A percentile compares a stretch with the other conserved stretches of the same genome.
These are phyloP conservation scores for Hanseniaspora sp. DNA, from an alignment of 1,139 yeast species.

Conservation along the genomic window DNA sequence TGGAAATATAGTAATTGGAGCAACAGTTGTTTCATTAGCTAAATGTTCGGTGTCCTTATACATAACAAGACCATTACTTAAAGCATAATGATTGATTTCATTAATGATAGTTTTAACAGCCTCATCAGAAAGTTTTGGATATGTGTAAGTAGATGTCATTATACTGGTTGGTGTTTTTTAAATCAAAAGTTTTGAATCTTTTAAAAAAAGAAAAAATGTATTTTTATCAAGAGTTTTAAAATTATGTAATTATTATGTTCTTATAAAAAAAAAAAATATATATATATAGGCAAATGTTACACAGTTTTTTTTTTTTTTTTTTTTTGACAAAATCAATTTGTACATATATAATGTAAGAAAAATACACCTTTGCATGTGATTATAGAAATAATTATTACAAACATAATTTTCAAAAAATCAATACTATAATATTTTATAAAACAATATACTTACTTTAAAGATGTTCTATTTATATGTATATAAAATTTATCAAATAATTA, in stretches of 20 bases:
- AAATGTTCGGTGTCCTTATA: slow-evolving; percentile 40
- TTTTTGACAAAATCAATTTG: not conserved
- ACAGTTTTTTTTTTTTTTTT: no score
- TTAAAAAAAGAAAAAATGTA: no score
- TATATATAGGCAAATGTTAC: not conserved
- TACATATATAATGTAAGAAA: not conserved
- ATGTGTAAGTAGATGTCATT: slow-evolving; percentile 3
- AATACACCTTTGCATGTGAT: not conserved
- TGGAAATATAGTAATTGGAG: slow-evolving; percentile 84
- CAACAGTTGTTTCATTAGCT: slow-evolving; percentile 41
- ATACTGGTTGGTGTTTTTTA: not conserved
- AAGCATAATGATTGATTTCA: slow-evolving; percentile 60
- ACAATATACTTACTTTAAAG: no score
- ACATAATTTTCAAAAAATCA: no score
- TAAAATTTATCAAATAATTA: not conserved
- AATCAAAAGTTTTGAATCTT: not conserved
- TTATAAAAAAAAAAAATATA: no score
- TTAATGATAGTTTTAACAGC: slow-evolving; percentile 28
- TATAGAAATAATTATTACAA: no score
- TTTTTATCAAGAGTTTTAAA: no score
- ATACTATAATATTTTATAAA: no score
- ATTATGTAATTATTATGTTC: no score
- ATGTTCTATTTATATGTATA: not conserved
- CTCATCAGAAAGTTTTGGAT: slow-evolving; percentile 19
- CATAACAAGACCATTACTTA: slow-evolving; percentile 69